phyloP scores from a whole-genome alignment of 495 filamentous ascomycete species.

The Penicillium coffeae region DNA sequence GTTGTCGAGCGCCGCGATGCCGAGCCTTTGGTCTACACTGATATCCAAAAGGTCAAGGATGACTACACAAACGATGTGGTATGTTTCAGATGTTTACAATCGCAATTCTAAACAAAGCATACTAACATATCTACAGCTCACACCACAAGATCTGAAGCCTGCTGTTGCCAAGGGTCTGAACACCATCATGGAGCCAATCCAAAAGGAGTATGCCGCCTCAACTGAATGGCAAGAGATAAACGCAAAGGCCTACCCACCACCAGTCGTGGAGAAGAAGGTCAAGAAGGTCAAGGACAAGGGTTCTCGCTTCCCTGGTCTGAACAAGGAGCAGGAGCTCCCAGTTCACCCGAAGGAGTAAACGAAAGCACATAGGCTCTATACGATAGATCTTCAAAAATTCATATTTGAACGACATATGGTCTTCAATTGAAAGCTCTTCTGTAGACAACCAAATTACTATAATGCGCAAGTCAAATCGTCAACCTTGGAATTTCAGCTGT shows the following conservation, averaged over 20 bases:
- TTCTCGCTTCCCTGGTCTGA: conserved; percentile 53
- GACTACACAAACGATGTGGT: conserved; percentile 82
- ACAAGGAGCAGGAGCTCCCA: conserved; percentile 29
- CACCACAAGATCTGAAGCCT: conserved; percentile 79
- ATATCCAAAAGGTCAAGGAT: conserved; percentile 63
- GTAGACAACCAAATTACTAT: no score
- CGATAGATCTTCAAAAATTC: not conserved
- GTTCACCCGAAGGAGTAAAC: conserved; percentile 13
- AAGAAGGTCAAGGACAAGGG: conserved; percentile 83
- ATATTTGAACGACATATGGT: no score
- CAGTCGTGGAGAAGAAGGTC: conserved; percentile 61
- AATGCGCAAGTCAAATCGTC: no score
- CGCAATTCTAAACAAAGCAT: conserved; percentile 12
- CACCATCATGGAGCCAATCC: conserved; percentile 70
- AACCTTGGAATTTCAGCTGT: no score
- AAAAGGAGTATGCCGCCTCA: conserved; percentile 61
- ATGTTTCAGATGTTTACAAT: conserved; percentile 28
- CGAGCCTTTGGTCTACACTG: conserved; percentile 73
- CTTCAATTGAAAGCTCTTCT: no score
- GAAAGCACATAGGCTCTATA: not conserved
- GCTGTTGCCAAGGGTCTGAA: conserved; percentile 68
- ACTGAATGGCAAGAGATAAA: conserved; percentile 78
- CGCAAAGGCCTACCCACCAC: conserved; percentile 77
- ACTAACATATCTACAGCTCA: conserved; percentile 54
- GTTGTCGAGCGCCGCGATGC: conserved; percentile 35